Percentiles rank a stretch among this genome's conserved stretches.
These are phyloP conservation scores for Termitomyces titanicus DNA, from an alignment of 768 basidiomycete genomes.

Conservation along the genomic window DNA sequence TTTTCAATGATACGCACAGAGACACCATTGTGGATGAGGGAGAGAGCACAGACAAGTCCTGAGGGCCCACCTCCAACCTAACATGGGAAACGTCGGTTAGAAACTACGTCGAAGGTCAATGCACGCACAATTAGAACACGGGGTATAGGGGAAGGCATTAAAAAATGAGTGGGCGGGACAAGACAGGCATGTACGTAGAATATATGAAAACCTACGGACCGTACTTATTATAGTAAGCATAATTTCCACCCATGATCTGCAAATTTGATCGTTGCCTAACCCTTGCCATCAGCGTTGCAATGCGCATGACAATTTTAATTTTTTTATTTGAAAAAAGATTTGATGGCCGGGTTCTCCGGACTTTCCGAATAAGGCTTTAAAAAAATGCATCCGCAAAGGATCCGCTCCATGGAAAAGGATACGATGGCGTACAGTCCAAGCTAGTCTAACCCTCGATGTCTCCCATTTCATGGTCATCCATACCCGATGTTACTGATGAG, in stretches of 20 bases:
- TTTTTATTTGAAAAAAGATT: neutral
- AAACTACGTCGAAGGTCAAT: neutral
- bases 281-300: neutral
- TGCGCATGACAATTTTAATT: neutral
- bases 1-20: slow-evolving; percentile 52
- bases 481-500: neutral
- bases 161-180: neutral
- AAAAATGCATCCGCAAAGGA: slow-evolving; percentile 1
- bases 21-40: slow-evolving; percentile 40
- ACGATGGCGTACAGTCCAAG: neutral
- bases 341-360: neutral
- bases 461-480: slow-evolving; percentile 18
- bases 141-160: slow-evolving; percentile 4
- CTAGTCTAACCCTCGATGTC: slow-evolving; percentile 8
- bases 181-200: neutral
- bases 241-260: neutral
- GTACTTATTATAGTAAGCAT: neutral
- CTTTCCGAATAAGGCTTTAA: neutral
- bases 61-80: slow-evolving; percentile 48
- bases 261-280: neutral
- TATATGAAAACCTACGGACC: slow-evolving; percentile 7
- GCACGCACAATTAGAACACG: slow-evolving; percentile 23
- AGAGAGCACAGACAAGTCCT: slow-evolving; percentile 39
- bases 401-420: slow-evolving; percentile 10
- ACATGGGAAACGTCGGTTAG: slow-evolving; percentile 2